These are phyloP conservation scores for Globisporangium echinulatum DNA, from an alignment of 352 stramenopile genomes.

Conservation along the genomic window DNA sequence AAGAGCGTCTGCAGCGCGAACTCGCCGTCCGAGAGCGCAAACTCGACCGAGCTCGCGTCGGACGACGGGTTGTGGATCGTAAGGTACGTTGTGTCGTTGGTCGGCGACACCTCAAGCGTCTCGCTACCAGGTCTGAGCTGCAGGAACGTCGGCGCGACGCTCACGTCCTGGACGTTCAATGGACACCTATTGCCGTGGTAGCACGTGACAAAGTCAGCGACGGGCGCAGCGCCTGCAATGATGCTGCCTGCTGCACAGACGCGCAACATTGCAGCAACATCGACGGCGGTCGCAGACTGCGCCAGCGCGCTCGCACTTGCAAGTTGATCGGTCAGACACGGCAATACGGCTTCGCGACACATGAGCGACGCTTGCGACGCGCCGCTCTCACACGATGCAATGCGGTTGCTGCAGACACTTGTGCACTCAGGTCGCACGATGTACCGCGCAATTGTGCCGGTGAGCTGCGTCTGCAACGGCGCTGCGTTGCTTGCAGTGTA, in stretches of 20 bases:
- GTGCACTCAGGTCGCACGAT: background rate
- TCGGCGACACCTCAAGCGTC: background rate
- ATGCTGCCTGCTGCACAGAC: background rate
- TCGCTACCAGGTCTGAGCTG: constrained; percentile 2
- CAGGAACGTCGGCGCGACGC: constrained; percentile 1
- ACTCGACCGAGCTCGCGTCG: background rate
- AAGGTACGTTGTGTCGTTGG: background rate
- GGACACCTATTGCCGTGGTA: constrained; percentile 6
- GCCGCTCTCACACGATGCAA: constrained; percentile 1
- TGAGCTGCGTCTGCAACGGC: background rate
- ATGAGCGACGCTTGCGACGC: constrained; percentile 6
- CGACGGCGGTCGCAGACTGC: background rate
- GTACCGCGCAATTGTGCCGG: background rate
- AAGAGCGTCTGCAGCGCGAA: constrained; percentile 4
- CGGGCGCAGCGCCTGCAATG: constrained; percentile 2
- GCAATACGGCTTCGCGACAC: constrained; percentile 11
- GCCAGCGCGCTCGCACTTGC: background rate
- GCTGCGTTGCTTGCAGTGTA: background rate
- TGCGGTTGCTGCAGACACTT: background rate
- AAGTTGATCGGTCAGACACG: constrained; percentile 9
- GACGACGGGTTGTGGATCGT: background rate
- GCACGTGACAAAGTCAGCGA: constrained; percentile 14
- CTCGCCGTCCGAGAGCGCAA: background rate
- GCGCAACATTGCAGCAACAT: constrained; percentile 1
- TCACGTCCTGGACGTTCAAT: constrained; percentile 3